These are phyloP conservation scores for Stygiomarasmius scandens DNA, from an alignment of 1,284 basidiomycete species.

Conservation along the genomic window DNA sequence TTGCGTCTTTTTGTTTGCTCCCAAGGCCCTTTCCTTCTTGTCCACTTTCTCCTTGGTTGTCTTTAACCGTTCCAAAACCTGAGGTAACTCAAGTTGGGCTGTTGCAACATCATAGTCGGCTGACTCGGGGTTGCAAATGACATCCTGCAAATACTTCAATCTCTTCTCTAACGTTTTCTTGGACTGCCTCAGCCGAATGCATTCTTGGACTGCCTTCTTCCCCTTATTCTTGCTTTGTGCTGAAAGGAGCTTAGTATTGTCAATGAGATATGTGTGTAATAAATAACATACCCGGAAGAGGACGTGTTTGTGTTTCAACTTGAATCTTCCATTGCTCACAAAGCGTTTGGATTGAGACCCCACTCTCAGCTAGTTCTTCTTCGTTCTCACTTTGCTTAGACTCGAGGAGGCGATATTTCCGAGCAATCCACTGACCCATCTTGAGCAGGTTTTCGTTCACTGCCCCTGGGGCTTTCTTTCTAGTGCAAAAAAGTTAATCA, in stretches of 20 bases:
- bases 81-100: background rate
- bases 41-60: background rate
- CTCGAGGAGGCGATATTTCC: constrained; percentile 9
- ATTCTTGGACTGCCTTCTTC: background rate
- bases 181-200: background rate
- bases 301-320: constrained; percentile 17
- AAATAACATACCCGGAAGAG: constrained; percentile 15
- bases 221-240: background rate
- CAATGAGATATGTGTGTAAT: background rate
- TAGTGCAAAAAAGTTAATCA: no score
- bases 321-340: constrained; percentile 21
- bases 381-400: constrained; percentile 6
- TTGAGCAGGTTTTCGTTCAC: constrained; percentile 3
- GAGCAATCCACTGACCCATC: constrained; percentile 21
- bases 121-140: background rate
- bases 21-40: background rate
- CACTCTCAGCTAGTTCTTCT: background rate
- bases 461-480: no score
- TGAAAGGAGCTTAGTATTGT: background rate
- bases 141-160: background rate
- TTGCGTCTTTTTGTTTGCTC: background rate
- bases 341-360: constrained; percentile 3
- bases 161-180: background rate
- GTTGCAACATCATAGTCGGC: background rate
- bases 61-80: background rate